Evolutionary conservation across 2,329 filamentous ascomycete species (phyloP), one percentile per base, ranked within the genome.

Genomic region (Neopestalotiopsis rosae): DNA sequence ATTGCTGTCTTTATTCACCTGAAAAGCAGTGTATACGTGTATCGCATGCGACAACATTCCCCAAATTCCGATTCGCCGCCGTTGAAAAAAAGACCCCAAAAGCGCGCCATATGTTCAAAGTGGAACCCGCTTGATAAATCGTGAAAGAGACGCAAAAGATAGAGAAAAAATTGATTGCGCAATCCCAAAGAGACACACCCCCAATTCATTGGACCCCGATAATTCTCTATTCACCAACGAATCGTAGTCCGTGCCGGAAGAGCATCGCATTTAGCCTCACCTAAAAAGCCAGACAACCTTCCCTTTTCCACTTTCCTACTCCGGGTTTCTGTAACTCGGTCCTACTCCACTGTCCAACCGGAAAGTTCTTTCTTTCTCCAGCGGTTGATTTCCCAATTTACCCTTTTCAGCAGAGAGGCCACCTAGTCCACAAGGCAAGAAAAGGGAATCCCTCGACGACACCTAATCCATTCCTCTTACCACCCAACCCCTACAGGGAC

Each of bases 241-340:
- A 66, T 66, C 30, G 63, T 17, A 56, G 42, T 17, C 24, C 63
- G 52, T 66, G 63, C 63, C 63, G 63, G 20, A 24, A 24, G 9
- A 6, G 45, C 45, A 52, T 66, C 30, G 63, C 42, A 66, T 66
- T 66, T 66, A 66, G 63, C 63, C 63, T 66, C 63, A 57, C 28
- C 49, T 52, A 52, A 66, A 49, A 40, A n/a, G 20, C 32, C 49
- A 32, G 13, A 57, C 30, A 24, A 66, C 63, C 63, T 66, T 56
- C 49, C 63, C n/a, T 66, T 58, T 45, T 12, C 20, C 14, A 24
- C 32, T 67, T 67, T 56, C 13, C 17, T 61, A 24, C 30, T 42
- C 56, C 65, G 65, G 40, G 12, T 57, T 30, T 40, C 32, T 38
- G 62, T 34, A 65, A 65, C n/a, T 20, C 12, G 17, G 14, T 57